These are phyloP conservation scores for Erythrophleum fordii DNA, from an alignment of 306 rosid species.

Conservation along the genomic window DNA sequence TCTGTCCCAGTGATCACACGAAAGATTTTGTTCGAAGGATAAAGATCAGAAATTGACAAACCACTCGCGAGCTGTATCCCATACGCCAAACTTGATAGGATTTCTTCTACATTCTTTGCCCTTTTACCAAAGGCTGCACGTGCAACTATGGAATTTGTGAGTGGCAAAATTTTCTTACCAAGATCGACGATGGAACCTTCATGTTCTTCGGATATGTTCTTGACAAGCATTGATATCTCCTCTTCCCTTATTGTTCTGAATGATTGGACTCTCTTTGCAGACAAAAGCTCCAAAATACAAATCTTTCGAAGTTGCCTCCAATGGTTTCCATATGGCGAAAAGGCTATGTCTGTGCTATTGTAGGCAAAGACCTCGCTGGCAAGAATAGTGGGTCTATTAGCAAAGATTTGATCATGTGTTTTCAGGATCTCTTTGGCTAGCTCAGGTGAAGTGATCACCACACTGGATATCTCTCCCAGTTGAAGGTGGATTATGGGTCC, in stretches of 20 bases:
- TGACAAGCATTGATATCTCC: neutral
- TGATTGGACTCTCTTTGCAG: neutral
- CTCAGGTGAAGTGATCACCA: constrained; percentile 7
- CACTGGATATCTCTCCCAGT: neutral
- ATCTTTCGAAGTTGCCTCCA: neutral
- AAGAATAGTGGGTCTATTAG: neutral
- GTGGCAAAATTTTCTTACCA: neutral
- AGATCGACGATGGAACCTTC: neutral
- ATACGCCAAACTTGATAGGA: neutral
- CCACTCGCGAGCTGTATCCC: neutral
- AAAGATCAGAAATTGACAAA: neutral
- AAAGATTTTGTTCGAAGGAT: neutral
- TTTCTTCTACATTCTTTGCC: neutral
- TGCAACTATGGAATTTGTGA: neutral
- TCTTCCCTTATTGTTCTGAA: neutral
- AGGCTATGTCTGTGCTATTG: neutral
- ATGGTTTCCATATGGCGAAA: neutral
- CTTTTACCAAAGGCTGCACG: neutral
- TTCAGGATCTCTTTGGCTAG: neutral
- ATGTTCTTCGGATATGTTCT: neutral
- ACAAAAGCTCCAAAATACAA: neutral
- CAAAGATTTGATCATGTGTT: constrained; percentile 24
- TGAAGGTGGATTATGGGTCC: constrained; percentile 31
- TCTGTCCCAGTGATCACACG: constrained; percentile 15
- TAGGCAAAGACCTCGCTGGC: neutral